Evolutionary conservation across 768 basidiomycete genomes (phyloP).

Genomic region (Trametopsis cervina): DNA sequence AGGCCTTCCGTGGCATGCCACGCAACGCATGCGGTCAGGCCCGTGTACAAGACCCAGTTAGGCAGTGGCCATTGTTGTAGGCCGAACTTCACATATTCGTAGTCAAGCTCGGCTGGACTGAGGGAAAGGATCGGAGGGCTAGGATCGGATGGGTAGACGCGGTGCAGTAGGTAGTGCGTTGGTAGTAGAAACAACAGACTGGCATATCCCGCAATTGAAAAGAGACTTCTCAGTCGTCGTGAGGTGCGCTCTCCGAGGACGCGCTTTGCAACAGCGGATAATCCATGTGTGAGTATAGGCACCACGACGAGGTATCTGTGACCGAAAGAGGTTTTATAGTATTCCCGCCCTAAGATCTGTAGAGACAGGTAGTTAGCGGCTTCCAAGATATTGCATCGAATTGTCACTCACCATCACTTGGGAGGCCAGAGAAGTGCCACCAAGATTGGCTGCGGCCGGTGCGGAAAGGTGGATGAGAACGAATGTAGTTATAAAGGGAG

Average conservation of each 20-base stretch:
- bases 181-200: constrained; percentile 52
- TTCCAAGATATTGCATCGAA: neutral
- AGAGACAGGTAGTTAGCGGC: neutral
- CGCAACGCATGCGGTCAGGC: constrained; percentile 46
- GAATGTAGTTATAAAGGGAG: constrained; percentile 75
- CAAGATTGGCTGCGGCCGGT: constrained; percentile 63
- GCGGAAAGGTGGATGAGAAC: constrained; percentile 74
- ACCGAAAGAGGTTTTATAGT: constrained; percentile 68
- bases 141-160: constrained; percentile 43
- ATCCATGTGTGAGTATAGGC: constrained; percentile 60
- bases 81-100: constrained; percentile 74
- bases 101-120: constrained; percentile 74
- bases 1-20: constrained; percentile 62
- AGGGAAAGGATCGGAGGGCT: constrained; percentile 46
- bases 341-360: constrained; percentile 77
- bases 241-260: constrained; percentile 35
- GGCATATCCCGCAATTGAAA: constrained; percentile 62
- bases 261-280: constrained; percentile 54
- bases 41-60: constrained; percentile 57
- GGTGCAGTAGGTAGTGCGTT: constrained; percentile 64
- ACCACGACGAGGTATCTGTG: constrained; percentile 63
- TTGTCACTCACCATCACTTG: constrained; percentile 58
- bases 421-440: constrained; percentile 62
- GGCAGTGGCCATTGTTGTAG: constrained; percentile 54
- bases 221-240: constrained; percentile 32